phyloP scores from a whole-genome alignment of 129 eudicot genomes.

The Chrysanthemum makinoi region DNA sequence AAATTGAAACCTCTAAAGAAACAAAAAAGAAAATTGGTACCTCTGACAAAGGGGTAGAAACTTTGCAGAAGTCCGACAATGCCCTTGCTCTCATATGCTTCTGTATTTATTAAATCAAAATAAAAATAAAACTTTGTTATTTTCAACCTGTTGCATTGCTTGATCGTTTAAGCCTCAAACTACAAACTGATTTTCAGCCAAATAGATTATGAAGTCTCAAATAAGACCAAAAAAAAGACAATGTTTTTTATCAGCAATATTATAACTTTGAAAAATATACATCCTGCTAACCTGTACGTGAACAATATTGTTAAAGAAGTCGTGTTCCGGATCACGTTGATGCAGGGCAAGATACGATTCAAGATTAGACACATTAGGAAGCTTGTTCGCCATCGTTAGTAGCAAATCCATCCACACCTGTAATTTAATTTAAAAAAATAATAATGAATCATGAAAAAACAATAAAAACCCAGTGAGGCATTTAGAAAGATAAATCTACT shows the following conservation, averaged over 20 bases:
- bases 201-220: no score
- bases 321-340: slow-evolving; percentile 69
- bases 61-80: slow-evolving; percentile 52
- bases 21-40: slow-evolving; percentile 30
- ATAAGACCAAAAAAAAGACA: no score
- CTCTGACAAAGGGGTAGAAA: slow-evolving; percentile 49
- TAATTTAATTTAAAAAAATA: slow-evolving; percentile 15
- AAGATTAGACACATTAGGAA: slow-evolving; percentile 51
- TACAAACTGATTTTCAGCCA: no score
- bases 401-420: slow-evolving; percentile 94
- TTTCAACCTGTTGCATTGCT: no score
- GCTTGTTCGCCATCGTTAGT: slow-evolving; percentile 66
- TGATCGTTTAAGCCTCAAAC: no score
- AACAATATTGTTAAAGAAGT: slow-evolving; percentile 69
- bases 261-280: no score
- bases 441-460: not conserved
- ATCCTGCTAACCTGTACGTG: slow-evolving; percentile 64
- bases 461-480: not conserved
- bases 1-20: not conserved
- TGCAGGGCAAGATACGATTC: slow-evolving; percentile 47
- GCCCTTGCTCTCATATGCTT: slow-evolving; percentile 86
- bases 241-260: no score
- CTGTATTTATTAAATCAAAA: slow-evolving; percentile 37
- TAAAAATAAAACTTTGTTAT: no score
- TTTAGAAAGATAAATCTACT: not conserved